A percentile compares a stretch with the other conserved stretches of the same genome.
Conservation (phyloP, 1,284 basidiomycete species). For the Sanghuangporus baumii region DNA sequence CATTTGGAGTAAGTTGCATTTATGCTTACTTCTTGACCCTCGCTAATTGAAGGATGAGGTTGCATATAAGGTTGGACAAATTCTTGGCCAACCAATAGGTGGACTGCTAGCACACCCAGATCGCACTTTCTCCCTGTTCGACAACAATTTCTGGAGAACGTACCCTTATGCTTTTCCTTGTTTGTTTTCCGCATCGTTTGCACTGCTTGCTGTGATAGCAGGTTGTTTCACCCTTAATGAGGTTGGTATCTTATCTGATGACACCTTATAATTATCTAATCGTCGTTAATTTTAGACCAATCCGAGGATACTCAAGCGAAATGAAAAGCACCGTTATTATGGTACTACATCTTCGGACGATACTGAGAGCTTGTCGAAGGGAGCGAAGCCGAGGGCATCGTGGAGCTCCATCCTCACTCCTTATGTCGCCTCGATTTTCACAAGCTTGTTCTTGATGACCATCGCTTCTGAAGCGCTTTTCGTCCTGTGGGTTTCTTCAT, state of each 20-base stretch:
- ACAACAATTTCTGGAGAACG: conserved; percentile 20
- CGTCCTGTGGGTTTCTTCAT: conserved; percentile 10
- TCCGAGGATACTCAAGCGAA: not conserved
- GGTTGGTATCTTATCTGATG: conserved; percentile 9
- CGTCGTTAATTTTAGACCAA: conserved; percentile 1
- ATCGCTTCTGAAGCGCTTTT: conserved; percentile 19
- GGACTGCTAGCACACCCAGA: conserved; percentile 23
- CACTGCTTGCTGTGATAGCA: conserved; percentile 18
- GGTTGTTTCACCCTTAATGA: conserved; percentile 20
- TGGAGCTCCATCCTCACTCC: conserved; percentile 9
- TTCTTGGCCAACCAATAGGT: conserved; percentile 21
- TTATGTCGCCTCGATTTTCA: conserved; percentile 13
- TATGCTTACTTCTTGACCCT: not conserved
- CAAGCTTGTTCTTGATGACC: conserved; percentile 17
- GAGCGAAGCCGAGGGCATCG: not conserved
- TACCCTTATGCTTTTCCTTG: conserved; percentile 24
- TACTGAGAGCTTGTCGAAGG: not conserved
- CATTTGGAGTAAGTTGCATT: conserved; percentile 1
- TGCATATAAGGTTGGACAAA: conserved; percentile 17
- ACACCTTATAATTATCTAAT: not conserved
- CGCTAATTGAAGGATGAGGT: not conserved
- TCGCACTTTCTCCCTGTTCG: conserved; percentile 19
- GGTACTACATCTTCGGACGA: not conserved
- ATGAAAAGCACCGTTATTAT: not conserved
- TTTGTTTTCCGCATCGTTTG: conserved; percentile 20